Evolutionary conservation across 495 filamentous ascomycete genomes (phyloP), one percentile per base, ranked within the genome.

Genomic region (Lophiostoma macrostomum): DNA sequence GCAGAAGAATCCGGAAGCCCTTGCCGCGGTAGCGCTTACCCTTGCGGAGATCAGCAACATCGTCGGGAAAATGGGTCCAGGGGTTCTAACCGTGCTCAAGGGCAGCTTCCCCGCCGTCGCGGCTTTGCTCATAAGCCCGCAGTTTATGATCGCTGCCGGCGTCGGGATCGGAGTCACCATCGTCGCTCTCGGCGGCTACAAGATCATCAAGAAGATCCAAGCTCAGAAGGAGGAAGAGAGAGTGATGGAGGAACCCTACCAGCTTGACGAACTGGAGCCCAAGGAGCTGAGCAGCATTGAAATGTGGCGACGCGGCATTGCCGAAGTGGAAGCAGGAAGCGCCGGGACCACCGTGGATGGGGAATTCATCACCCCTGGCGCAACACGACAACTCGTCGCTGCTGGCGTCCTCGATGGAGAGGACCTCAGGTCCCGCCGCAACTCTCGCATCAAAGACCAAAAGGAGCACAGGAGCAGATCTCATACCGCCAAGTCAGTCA

Each of bases 101-200:
- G 73, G 81, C 19, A 81, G 82, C 5, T 87, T 88, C 42, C 93
- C 93, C 0, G 80, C 84, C 11, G 80, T 96, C 27, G 91, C 95
- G 58, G 90, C 86, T 1, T 74, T 98, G n/a, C 78, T 98, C 1
- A 81, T 84, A 13, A 86, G 81, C 49, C 93, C 93, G 13, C 88
- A 98, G 64, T 98, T 98, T 65, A 75, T 95, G 28, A 95, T 98
- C 56, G 87, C 91, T 18, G 88, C 87, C 13, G 88, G 93, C 16
- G 81, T 96, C 20, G 90, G 86, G 0, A 80, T 94, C 0, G 91
- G 90, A 12, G 85, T 91, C 12, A 96, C 90, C 0, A 82, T 98
- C 4, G 85, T 98, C 59, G 90, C 93, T 72, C 83, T 98, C 45
- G 93, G 93, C 32, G 93, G 93, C 12, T 96, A 87, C 79, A 96